A percentile compares a stretch with the other conserved stretches of the same genome.
These are phyloP conservation scores for Combretum micranthum DNA, from an alignment of 345 rosid species.

Conservation along the genomic window DNA sequence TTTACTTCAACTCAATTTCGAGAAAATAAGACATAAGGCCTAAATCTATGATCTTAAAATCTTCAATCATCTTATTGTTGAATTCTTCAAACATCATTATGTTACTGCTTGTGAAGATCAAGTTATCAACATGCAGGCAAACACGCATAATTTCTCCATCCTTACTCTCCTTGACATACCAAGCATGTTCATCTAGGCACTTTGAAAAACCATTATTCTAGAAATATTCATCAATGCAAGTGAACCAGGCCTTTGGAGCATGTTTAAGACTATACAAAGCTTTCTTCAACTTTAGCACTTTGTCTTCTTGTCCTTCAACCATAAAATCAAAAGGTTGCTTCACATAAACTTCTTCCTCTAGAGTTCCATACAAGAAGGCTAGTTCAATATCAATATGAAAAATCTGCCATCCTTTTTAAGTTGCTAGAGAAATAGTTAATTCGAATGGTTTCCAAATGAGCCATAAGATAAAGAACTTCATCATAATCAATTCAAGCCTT, in stretches of 20 bases:
- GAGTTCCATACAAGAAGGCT: conserved; percentile 3
- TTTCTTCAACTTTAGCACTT: neutral
- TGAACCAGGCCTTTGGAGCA: neutral
- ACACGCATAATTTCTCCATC: neutral
- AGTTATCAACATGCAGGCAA: conserved; percentile 6
- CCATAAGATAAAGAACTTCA: conserved; percentile 6
- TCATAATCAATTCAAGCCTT: neutral
- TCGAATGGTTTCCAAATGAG: conserved; percentile 3
- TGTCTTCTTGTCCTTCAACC: neutral
- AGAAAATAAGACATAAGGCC: neutral
- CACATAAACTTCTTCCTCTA: conserved; percentile 2
- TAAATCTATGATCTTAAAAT: conserved; percentile 8
- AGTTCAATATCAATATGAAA: conserved; percentile 1
- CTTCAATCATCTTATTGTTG: neutral
- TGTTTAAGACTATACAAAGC: neutral
- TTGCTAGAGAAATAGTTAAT: neutral
- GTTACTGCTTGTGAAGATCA: conserved; percentile 5
- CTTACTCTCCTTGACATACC: neutral
- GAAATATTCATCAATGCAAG: neutral
- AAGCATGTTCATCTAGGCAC: neutral
- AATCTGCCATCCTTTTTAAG: conserved; percentile 1
- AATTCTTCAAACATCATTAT: neutral
- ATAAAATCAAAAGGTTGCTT: neutral
- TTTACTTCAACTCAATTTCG: conserved; percentile 7
- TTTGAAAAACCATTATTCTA: neutral